phyloP scores from a whole-genome alignment of 2,329 filamentous ascomycete genomes.

The Immersiporthe knoxdaviesiana region DNA sequence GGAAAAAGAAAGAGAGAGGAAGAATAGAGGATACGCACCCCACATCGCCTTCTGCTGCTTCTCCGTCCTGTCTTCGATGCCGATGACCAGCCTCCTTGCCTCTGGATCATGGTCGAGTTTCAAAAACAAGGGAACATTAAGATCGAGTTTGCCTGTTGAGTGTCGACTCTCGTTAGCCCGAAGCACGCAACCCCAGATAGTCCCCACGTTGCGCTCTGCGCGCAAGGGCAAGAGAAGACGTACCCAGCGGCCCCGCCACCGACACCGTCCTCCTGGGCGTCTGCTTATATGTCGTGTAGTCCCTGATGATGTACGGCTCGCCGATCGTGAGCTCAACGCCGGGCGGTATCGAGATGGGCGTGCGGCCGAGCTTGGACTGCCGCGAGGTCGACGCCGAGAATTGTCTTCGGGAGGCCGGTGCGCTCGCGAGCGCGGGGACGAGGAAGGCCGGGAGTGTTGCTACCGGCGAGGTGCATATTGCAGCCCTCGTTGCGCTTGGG shows the following conservation, averaged over 20 bases:
- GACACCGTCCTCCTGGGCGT: constrained; percentile 70
- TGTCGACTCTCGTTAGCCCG: constrained; percentile 20
- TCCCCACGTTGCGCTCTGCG: constrained; percentile 9
- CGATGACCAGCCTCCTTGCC: constrained; percentile 66
- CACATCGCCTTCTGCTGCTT: constrained; percentile 92
- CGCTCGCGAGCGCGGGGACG: constrained; percentile 63
- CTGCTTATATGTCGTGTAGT: constrained; percentile 62
- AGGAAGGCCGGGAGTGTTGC: constrained; percentile 72
- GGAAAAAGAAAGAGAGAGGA: too few relatives aligned
- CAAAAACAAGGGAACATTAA: constrained; percentile 80
- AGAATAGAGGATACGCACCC: constrained; percentile 59
- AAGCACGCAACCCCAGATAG: constrained; percentile 28
- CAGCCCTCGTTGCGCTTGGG: constrained; percentile 63
- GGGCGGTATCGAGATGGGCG: constrained; percentile 78
- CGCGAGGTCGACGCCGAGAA: constrained; percentile 74
- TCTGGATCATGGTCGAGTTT: constrained; percentile 69
- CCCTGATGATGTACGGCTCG: constrained; percentile 58
- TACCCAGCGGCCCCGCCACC: constrained; percentile 80
- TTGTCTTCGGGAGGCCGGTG: constrained; percentile 47
- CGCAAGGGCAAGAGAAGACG: constrained; percentile 33
- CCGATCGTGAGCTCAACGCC: constrained; percentile 78
- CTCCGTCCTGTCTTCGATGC: constrained; percentile 67
- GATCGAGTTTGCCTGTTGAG: constrained; percentile 68
- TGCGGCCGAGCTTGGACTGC: constrained; percentile 83
- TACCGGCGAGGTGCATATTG: constrained; percentile 51